phyloP scores from a whole-genome alignment of 495 filamentous ascomycete species.

The Annulohypoxylon moriforme region DNA sequence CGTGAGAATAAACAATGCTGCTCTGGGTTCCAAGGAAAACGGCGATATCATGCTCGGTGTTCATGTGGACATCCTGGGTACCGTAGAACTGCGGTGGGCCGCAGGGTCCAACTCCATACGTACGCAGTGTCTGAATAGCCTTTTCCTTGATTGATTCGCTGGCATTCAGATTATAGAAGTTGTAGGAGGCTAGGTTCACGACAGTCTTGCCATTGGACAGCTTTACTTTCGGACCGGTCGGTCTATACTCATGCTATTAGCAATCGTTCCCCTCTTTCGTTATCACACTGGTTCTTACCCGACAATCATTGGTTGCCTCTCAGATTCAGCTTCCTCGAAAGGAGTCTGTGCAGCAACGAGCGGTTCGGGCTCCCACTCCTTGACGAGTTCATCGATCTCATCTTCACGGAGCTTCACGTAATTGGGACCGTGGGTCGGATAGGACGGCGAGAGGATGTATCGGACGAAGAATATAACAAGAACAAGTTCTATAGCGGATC shows the following conservation, averaged over 20 bases:
- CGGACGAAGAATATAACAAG: slow-evolving; percentile 95
- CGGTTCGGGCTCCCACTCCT: slow-evolving; percentile 96
- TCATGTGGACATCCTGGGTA: slow-evolving; percentile 98
- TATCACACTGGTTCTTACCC: slow-evolving; percentile 67
- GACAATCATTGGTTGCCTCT: slow-evolving; percentile 85
- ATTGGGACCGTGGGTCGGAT: slow-evolving; percentile 86
- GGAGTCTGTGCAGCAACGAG: slow-evolving; percentile 77
- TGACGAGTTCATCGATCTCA: slow-evolving; percentile 97
- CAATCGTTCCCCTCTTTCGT: background rate
- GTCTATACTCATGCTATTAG: slow-evolving; percentile 61
- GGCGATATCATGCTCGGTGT: slow-evolving; percentile 93
- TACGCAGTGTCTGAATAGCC: slow-evolving; percentile 90
- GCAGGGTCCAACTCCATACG: slow-evolving; percentile 95
- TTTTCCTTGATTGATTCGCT: slow-evolving; percentile 94
- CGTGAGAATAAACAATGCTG: slow-evolving; percentile 94
- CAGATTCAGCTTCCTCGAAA: slow-evolving; percentile 83
- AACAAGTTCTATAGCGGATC: slow-evolving; percentile 92
- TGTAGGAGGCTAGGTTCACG: slow-evolving; percentile 90
- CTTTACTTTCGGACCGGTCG: slow-evolving; percentile 89
- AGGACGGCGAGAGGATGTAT: slow-evolving; percentile 90
- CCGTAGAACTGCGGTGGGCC: slow-evolving; percentile 98
- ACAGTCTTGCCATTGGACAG: slow-evolving; percentile 90
- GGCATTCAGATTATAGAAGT: slow-evolving; percentile 95
- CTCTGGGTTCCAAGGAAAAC: slow-evolving; percentile 84
- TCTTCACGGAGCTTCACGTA: slow-evolving; percentile 90